Evolutionary conservation across 139 green algal species (phyloP).

Genomic region (Closterium sp.): DNA sequence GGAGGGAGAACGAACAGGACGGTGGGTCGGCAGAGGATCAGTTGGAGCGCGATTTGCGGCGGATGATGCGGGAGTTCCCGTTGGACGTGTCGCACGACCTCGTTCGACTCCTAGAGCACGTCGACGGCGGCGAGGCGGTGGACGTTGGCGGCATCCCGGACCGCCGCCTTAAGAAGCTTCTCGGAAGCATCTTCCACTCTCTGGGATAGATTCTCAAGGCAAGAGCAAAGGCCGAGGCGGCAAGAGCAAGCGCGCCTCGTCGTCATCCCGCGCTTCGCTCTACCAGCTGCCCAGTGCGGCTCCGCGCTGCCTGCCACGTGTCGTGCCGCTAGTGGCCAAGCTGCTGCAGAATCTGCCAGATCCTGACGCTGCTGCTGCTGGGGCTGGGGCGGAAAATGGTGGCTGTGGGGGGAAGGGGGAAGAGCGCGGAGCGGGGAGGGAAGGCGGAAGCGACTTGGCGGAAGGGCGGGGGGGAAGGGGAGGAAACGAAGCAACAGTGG

Average conservation of each 20-base stretch:
- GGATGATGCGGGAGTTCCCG: too few relatives aligned
- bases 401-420: neutral
- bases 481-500: too few relatives aligned
- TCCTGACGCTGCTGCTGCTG: neutral
- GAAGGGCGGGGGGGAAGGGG: too few relatives aligned
- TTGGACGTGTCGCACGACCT: too few relatives aligned
- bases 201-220: constrained; percentile 1
- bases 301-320: neutral
- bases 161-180: constrained; percentile 50
- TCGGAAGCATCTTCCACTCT: constrained; percentile 28
- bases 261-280: too few relatives aligned
- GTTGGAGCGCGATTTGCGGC: too few relatives aligned
- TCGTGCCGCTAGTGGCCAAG: neutral
- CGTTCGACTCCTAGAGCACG: constrained; percentile 40
- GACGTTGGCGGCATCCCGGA: constrained; percentile 64
- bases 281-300: neutral
- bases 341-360: neutral
- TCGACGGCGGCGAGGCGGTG: constrained; percentile 40
- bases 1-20: too few relatives aligned
- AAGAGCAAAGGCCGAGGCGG: neutral
- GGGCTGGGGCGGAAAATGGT: neutral
- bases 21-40: too few relatives aligned
- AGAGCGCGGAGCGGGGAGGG: too few relatives aligned
- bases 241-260: neutral
- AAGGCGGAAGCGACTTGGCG: too few relatives aligned